Percentiles rank a stretch among this genome's conserved stretches.
Evolutionary conservation across 257 asterid species (phyloP).

Genomic region (Solanum phureja): DNA sequence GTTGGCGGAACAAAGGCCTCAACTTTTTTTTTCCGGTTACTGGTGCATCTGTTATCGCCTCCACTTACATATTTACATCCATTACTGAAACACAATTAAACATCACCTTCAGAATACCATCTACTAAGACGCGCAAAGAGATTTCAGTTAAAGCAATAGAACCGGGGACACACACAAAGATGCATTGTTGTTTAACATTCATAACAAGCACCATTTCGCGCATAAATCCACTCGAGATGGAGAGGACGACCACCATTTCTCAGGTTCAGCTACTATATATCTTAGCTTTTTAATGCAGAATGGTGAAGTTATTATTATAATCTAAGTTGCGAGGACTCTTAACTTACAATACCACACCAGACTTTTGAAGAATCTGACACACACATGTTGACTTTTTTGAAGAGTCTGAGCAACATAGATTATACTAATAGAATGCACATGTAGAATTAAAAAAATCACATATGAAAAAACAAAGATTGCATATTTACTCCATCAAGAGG

Average conservation of each 20-base stretch:
- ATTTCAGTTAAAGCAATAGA: not conserved
- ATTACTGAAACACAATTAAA: conserved; percentile 17
- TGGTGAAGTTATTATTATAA: not conserved
- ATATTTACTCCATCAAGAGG: not conserved
- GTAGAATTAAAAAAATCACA: not conserved
- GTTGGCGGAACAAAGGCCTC: conserved; percentile 6
- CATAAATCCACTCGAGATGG: not conserved
- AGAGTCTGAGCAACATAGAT: not conserved
- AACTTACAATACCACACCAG: not conserved
- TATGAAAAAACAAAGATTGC: not conserved
- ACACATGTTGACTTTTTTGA: not conserved
- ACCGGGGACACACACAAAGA: not conserved
- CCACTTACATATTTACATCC: conserved; percentile 20
- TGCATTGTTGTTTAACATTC: not conserved
- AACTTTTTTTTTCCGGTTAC: not conserved
- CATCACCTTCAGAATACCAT: not conserved
- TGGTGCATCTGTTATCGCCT: conserved; percentile 4
- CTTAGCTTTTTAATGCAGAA: not conserved
- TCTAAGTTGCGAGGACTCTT: not conserved
- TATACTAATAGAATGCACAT: not conserved
- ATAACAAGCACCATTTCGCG: not conserved
- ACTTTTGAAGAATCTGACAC: not conserved
- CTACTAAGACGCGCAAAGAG: not conserved
- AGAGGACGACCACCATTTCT: not conserved
- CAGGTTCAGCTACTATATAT: not conserved